Evolutionary conservation across 2,329 filamentous ascomycete species (phyloP), one percentile per base, ranked within the genome.

Genomic region (Cercospora sojina): DNA sequence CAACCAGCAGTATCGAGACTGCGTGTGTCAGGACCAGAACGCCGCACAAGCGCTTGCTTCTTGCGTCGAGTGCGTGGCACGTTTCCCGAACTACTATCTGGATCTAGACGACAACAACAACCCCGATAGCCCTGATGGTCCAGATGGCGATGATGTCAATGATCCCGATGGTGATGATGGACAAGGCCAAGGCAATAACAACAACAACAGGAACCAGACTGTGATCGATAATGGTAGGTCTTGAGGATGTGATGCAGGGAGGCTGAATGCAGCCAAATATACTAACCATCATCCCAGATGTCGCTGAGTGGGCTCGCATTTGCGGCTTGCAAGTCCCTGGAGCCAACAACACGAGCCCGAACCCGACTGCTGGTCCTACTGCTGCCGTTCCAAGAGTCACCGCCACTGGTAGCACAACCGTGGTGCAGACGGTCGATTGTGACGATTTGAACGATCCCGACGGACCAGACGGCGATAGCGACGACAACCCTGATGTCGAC

Each of bases 1-100:
- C 25, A 59, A 58, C 27, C 66, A 67, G 62, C 66, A 60, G 16
- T 68, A 63, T 31, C 63, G 59, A 3, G 53, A 65, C 47, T 68
- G 66, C 29, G 56, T 68, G 20, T 68, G 66, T 41, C 60, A 64
- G 3, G 55, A 56, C 43, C 59, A 59, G 38, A 64, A 57, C 49
- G 66, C 63, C 1, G 32, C 51, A 18, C 63, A 60, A 55, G 58
- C 65, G 13, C 57, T 67, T n/a, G 25, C 49, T n/a, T 25, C 62
- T 41, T 67, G 65, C 62, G 32, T 61, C 47, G 35, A 67, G 47
- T 67, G 65, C 31, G 43, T 59, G 29, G 62, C 62, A 25, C 57
- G 60, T 41, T 64, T 59, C 51, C 62, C 65, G 27, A 58, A 64
- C 23, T 67, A 41, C 58, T 64, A 62, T n/a, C 8, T 64, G 7